These are phyloP conservation scores for Globisporangium camurandrum DNA, from an alignment of 352 stramenopile genomes.

Conservation along the genomic window DNA sequence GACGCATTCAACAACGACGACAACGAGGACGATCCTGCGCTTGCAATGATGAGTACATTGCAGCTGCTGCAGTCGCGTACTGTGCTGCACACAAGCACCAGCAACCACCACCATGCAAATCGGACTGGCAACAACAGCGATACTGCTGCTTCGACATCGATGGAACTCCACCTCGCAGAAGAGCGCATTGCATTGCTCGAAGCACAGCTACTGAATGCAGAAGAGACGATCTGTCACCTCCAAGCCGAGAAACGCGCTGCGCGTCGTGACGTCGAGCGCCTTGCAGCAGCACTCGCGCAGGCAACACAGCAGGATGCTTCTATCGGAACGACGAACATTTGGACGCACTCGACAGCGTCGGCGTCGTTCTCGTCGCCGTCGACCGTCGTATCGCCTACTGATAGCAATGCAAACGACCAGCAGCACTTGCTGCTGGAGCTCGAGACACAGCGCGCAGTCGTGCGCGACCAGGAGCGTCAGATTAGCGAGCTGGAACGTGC, in stretches of 20 bases:
- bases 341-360: background rate
- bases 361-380: background rate
- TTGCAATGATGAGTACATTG: slow-evolving; percentile 12
- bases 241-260: slow-evolving; percentile 61
- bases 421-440: slow-evolving; percentile 31
- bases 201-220: slow-evolving; percentile 45
- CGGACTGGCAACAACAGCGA: background rate
- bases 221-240: slow-evolving; percentile 72
- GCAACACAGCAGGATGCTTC: slow-evolving; percentile 1
- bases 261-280: slow-evolving; percentile 43
- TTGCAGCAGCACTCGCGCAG: slow-evolving; percentile 13
- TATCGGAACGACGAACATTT: too few relatives aligned
- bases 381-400: too few relatives aligned
- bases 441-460: slow-evolving; percentile 48
- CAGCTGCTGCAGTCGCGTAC: slow-evolving; percentile 10
- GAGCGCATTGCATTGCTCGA: slow-evolving; percentile 43
- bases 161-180: slow-evolving; percentile 51
- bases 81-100: background rate
- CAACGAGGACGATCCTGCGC: slow-evolving; percentile 7
- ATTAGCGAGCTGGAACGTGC: slow-evolving; percentile 26
- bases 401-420: background rate
- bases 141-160: background rate
- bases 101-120: background rate
- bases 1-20: too few relatives aligned
- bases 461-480: slow-evolving; percentile 54